phyloP scores from a whole-genome alignment of 225 moss, liverwort and hornwort species.

The Sphagnum tenellum region DNA sequence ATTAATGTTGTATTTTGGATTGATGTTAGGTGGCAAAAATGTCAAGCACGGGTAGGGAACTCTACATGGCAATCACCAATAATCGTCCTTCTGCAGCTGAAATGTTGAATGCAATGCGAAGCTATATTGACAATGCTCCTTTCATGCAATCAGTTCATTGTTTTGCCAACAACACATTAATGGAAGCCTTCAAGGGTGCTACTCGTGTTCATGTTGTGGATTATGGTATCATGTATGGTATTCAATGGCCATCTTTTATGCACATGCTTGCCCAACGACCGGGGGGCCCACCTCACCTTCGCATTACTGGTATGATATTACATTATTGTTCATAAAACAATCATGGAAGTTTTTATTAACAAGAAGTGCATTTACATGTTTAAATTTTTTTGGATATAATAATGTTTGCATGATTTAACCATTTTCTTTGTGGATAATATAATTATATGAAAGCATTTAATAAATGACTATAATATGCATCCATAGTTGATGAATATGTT shows the following conservation, averaged over 20 bases:
- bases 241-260: conserved; percentile 84
- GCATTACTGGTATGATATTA: conserved; percentile 45
- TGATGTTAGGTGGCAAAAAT: conserved; percentile 43
- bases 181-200: conserved; percentile 34
- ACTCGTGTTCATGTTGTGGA: conserved; percentile 62
- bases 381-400: too few species aligned
- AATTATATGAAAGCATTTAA: too few species aligned
- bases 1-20: too few species aligned
- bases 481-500: too few species aligned
- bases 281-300: conserved; percentile 66
- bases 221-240: conserved; percentile 80
- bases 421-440: too few species aligned
- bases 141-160: conserved; percentile 42
- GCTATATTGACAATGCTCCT: conserved; percentile 43
- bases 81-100: conserved; percentile 47
- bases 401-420: too few species aligned
- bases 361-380: too few species aligned
- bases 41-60: conserved; percentile 74
- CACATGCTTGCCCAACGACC: conserved; percentile 27
- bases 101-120: conserved; percentile 50
- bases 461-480: too few species aligned
- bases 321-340: too few species aligned
- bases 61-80: conserved; percentile 57
- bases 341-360: too few species aligned
- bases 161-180: conserved; percentile 46